Percentiles rank a stretch among this genome's conserved stretches.
These are phyloP conservation scores for Conoideocrella luteorostrata DNA, from an alignment of 2,329 filamentous ascomycete species.

Conservation along the genomic window DNA sequence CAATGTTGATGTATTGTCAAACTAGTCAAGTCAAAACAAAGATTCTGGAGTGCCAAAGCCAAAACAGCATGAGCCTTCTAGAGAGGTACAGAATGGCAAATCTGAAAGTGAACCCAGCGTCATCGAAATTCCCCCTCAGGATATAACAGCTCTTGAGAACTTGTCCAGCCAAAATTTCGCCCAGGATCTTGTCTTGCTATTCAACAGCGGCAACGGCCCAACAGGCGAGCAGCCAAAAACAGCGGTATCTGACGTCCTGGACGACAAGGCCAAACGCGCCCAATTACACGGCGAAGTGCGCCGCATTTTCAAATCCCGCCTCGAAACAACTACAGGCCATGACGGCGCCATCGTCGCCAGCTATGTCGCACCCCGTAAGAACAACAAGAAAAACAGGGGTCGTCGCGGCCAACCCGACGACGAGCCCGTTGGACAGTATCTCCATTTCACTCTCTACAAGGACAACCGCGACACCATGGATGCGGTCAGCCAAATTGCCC, in stretches of 20 bases:
- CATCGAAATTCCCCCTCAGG: conserved; percentile 24
- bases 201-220: conserved; percentile 28
- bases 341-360: conserved; percentile 58
- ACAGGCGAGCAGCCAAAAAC: conserved; percentile 21
- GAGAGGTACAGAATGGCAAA: conserved; percentile 12
- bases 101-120: conserved; percentile 11
- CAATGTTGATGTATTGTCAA: conserved; percentile 12
- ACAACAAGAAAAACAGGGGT: conserved; percentile 22
- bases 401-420: conserved; percentile 21
- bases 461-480: conserved; percentile 98
- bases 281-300: conserved; percentile 59
- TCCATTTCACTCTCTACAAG: conserved; percentile 91
- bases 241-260: conserved; percentile 34
- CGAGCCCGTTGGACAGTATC: conserved; percentile 58
- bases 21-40: conserved; percentile 13
- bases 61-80: not conserved
- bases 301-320: conserved; percentile 68
- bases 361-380: conserved; percentile 46
- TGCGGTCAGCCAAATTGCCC: conserved; percentile 68
- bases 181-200: conserved; percentile 35
- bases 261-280: conserved; percentile 39
- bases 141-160: conserved; percentile 28
- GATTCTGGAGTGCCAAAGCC: conserved; percentile 3
- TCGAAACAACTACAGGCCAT: conserved; percentile 65
- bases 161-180: conserved; percentile 35